Conservation (phyloP, 176 grass and related monocot species). For the maize (Zea mays) region Zm-B73-REFERENCE-NAM-5.0 NC_050096.1:23423501-23424000, state of each 20-base stretch:
- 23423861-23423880: not conserved
- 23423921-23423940: not conserved
- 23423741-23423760: not conserved
- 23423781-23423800: not conserved
- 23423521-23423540: not conserved
- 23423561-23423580: not conserved
- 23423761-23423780: not conserved
- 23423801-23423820: conserved; percentile 15
- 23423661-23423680: conserved; percentile 3
- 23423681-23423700: not conserved
- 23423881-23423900: not conserved
- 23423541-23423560: not conserved
- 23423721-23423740: not conserved
- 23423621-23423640: not conserved
- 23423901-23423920: no score
- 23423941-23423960: not conserved
- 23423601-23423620: not conserved
- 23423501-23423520: not conserved
- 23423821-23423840: conserved; percentile 37
- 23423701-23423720: not conserved
- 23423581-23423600: not conserved
- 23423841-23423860: not conserved
- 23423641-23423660: conserved; percentile 5
- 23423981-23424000: not conserved
- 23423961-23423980: conserved; percentile 7